A percentile compares a stretch with the other conserved stretches of the same genome.
Evolutionary conservation across 1,284 basidiomycete genomes (phyloP).

Genomic region (Amylostereum chailletii): DNA sequence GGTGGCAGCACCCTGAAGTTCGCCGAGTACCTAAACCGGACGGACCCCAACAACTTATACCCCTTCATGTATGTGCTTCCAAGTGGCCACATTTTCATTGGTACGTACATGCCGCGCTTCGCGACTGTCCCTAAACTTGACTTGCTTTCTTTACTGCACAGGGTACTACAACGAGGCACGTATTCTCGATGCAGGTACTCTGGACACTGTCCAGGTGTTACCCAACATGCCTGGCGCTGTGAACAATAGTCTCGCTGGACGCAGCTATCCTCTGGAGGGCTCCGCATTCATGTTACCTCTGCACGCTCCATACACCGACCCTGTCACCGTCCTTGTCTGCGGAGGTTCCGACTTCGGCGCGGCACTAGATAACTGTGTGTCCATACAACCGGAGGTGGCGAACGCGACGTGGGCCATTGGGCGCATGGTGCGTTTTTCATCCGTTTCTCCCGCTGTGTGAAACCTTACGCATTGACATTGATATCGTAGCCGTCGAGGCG

Average conservation of each 20-base stretch:
- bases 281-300: conserved; percentile 63
- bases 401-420: conserved; percentile 60
- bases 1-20: conserved; percentile 28
- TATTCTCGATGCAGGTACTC: conserved; percentile 55
- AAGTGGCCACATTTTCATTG: conserved; percentile 55
- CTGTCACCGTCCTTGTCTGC: conserved; percentile 62
- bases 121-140: too few relatives aligned
- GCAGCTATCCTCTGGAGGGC: conserved; percentile 73
- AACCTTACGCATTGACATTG: too few relatives aligned
- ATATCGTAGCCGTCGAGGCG: conserved; percentile 54
- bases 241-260: conserved; percentile 60
- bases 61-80: conserved; percentile 69
- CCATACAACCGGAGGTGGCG: conserved; percentile 48
- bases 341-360: conserved; percentile 57
- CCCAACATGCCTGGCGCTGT: conserved; percentile 71
- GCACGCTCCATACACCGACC: conserved; percentile 60
- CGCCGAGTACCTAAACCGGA: conserved; percentile 39
- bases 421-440: conserved; percentile 48
- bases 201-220: conserved; percentile 47
- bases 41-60: conserved; percentile 70
- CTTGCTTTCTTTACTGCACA: conserved; percentile 15
- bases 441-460: too few relatives aligned
- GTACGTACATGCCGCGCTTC: conserved; percentile 24
- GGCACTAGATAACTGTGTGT: conserved; percentile 65
- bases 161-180: conserved; percentile 75